Base-by-base conservation (phyloP, 164 flowering plant species). In the Liriodendron chinense region DNA sequence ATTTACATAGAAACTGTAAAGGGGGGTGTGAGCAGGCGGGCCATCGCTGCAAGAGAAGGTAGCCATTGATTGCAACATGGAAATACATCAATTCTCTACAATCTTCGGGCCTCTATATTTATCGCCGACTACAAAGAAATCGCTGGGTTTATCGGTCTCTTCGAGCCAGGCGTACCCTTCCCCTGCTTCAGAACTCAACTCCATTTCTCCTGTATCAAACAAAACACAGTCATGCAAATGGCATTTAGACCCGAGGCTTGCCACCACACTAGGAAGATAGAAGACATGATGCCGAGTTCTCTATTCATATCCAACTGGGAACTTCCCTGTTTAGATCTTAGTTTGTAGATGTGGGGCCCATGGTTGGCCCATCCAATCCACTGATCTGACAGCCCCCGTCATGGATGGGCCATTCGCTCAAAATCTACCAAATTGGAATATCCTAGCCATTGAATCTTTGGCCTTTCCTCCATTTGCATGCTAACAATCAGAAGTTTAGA, bases 91-190 rank as follows among this genome's bases (percentile, higher is more conserved):
- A 24, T 65, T 24, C 59, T 84, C 85, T 0, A 70, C 73, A 22
- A 87, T 75, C 70, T 80, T 86, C 9, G 96, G 97, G 47, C 97
- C 97, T 74, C 84, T 66, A 71, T 93, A 93, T 72, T 75, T 78
- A 22, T 89, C 84, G 13, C 81, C 78, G 49, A 88, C 88, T 92
- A 93, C 88, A 48, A 80, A 72, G 53, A 89, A 86, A 43, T 87
- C 83, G 13, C 9, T 23, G 1, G 14, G 68, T 73, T 87, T 84
- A 59, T 88, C 96, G 16, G 86, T 89, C 85, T 89, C 96, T 85
- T 90, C 89, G 70, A 93, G 77, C 92, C 91, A 91, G 76, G 49
- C 2, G 1, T 26, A 77, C 2, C 74, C 80, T 1, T 79, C 89
- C 26, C 82, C 90, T 7, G 20, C 76, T 9, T 22, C 77, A 71